A percentile compares a stretch with the other conserved stretches of the same genome.
phyloP scores from a whole-genome alignment of 2,329 filamentous ascomycete species.

The Metarhizium brunneum region DNA sequence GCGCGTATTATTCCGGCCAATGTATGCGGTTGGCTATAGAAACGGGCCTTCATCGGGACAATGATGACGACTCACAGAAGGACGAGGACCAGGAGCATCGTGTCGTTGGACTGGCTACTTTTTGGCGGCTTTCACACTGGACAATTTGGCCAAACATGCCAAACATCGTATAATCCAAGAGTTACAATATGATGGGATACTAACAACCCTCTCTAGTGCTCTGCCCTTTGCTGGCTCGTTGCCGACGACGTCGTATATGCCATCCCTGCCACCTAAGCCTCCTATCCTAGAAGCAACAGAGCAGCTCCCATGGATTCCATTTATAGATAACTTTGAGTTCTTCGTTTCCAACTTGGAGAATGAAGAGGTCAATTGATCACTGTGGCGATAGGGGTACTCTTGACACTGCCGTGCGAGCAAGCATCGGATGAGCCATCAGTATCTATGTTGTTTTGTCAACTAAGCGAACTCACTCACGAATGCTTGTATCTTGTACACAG shows the following conservation, averaged over 20 bases:
- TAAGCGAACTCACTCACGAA: conserved; percentile 64
- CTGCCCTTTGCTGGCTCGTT: conserved; percentile 53
- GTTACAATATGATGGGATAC: conserved; percentile 8
- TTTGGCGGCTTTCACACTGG: conserved; percentile 53
- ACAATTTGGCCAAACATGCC: conserved; percentile 40
- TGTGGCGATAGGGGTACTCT: conserved; percentile 31
- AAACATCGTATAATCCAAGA: neutral
- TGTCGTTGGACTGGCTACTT: conserved; percentile 48
- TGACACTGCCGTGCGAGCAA: conserved; percentile 46
- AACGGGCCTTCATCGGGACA: conserved; percentile 53
- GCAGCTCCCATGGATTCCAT: conserved; percentile 47
- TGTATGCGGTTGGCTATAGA: conserved; percentile 63
- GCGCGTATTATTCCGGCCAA: conserved; percentile 62
- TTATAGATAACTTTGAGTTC: conserved; percentile 43
- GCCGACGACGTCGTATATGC: conserved; percentile 48
- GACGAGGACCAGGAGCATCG: conserved; percentile 41
- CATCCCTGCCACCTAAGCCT: conserved; percentile 45
- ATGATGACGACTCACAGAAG: neutral
- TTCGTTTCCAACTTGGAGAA: neutral
- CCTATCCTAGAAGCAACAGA: conserved; percentile 51
- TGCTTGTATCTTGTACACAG: conserved; percentile 61
- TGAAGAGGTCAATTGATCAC: neutral
- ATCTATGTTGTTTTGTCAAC: conserved; percentile 57
- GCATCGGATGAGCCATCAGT: conserved; percentile 60
- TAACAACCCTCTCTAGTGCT: conserved; percentile 30